These are phyloP conservation scores for Eucalyptus melliodora DNA, from an alignment of 345 rosid genomes.

Conservation along the genomic window DNA sequence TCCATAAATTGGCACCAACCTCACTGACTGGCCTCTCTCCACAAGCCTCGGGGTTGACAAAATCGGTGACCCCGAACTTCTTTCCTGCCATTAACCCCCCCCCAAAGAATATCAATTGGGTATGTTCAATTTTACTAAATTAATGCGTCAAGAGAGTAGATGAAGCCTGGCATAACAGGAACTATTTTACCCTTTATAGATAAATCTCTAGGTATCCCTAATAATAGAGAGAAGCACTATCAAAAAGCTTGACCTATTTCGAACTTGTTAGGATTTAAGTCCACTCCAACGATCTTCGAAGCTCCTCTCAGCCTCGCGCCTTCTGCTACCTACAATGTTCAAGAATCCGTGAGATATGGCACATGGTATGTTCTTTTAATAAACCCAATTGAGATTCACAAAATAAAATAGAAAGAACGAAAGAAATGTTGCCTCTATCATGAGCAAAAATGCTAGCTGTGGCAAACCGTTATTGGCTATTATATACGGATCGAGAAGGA, in stretches of 20 bases:
- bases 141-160: neutral
- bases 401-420: too few species aligned
- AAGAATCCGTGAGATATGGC: neutral
- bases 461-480: neutral
- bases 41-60: constrained; percentile 38
- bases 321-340: constrained; percentile 39
- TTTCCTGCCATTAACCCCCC: constrained; percentile 17
- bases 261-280: constrained; percentile 49
- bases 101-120: neutral
- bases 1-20: constrained; percentile 2
- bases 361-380: neutral
- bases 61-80: constrained; percentile 52
- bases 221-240: neutral
- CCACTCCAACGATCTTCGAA: constrained; percentile 53
- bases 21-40: constrained; percentile 23
- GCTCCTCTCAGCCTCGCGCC: constrained; percentile 54
- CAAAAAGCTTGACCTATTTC: constrained; percentile 1
- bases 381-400: neutral
- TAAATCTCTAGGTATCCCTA: neutral
- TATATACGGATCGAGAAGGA: neutral
- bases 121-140: neutral
- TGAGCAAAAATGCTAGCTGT: neutral
- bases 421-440: neutral
- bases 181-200: neutral
- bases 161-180: neutral